A percentile compares a stretch with the other conserved stretches of the same genome.
These are phyloP conservation scores for Multifurca ochricompacta DNA, from an alignment of 768 basidiomycete species.

Conservation along the genomic window DNA sequence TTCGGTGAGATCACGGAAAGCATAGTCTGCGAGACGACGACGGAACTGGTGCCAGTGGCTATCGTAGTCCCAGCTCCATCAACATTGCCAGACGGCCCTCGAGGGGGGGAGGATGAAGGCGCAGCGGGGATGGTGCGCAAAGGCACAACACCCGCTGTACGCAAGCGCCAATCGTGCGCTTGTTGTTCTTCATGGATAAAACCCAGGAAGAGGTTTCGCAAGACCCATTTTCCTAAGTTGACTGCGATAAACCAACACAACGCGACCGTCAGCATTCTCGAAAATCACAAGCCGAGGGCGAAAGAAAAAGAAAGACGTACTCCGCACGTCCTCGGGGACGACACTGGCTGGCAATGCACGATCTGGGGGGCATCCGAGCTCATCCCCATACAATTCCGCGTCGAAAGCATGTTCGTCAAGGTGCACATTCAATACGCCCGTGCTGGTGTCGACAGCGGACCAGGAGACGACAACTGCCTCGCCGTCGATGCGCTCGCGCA, in stretches of 20 bases:
- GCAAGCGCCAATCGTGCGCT: constrained; percentile 23
- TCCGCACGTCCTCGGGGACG: constrained; percentile 70
- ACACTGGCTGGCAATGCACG: constrained; percentile 37
- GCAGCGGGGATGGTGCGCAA: neutral
- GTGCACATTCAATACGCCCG: constrained; percentile 82
- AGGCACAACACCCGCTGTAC: neutral
- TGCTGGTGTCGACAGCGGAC: constrained; percentile 85
- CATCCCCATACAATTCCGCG: constrained; percentile 91
- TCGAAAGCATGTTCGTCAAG: constrained; percentile 86
- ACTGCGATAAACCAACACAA: constrained; percentile 47
- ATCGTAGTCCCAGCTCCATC: constrained; percentile 7
- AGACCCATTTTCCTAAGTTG: constrained; percentile 87
- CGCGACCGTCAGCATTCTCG: neutral
- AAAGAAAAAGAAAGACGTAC: constrained; percentile 39
- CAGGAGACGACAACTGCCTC: constrained; percentile 81
- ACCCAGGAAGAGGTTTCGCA: constrained; percentile 75
- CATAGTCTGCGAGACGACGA: constrained; percentile 47
- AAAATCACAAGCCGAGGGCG: constrained; percentile 3
- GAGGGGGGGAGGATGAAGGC: constrained; percentile 1
- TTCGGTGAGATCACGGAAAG: constrained; percentile 59
- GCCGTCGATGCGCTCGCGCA: constrained; percentile 89
- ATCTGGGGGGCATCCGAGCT: constrained; percentile 54
- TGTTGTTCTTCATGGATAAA: constrained; percentile 68
- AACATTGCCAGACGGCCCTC: neutral
- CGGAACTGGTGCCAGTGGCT: constrained; percentile 27